Evolutionary conservation across 2,329 filamentous ascomycete species (phyloP).

Genomic region (Capronia americana): DNA sequence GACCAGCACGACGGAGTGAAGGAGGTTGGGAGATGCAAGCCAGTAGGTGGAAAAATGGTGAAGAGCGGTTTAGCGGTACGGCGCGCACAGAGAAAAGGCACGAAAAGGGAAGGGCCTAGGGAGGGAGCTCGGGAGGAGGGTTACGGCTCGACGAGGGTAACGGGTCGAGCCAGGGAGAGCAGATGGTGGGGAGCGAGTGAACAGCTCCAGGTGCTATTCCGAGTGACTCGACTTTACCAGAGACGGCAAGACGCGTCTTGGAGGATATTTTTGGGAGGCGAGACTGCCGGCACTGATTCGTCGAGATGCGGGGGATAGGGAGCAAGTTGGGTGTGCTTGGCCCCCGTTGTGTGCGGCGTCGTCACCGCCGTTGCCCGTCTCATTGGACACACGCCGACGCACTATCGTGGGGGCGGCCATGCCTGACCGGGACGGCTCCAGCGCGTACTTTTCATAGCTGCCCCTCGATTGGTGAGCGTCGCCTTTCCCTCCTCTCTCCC

Average conservation of each 20-base stretch:
- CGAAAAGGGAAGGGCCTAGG: conserved; percentile 27
- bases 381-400: conserved; percentile 14
- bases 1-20: conserved; percentile 8
- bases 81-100: conserved; percentile 22
- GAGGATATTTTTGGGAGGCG: conserved; percentile 34
- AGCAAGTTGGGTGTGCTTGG: conserved; percentile 19
- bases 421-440: conserved; percentile 27
- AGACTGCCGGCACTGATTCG: conserved; percentile 13
- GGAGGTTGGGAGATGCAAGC: conserved; percentile 24
- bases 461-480: conserved; percentile 24
- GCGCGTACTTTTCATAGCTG: conserved; percentile 37
- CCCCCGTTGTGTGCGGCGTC: conserved; percentile 1
- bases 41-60: conserved; percentile 19
- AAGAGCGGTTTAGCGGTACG: conserved; percentile 22
- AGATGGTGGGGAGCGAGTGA: conserved; percentile 24
- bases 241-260: conserved; percentile 14
- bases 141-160: conserved; percentile 28
- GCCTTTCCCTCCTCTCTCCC: conserved; percentile 1
- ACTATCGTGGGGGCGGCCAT: conserved; percentile 26
- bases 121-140: conserved; percentile 21
- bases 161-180: conserved; percentile 31
- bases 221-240: conserved; percentile 18
- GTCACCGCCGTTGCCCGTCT: conserved; percentile 10
- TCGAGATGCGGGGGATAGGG: conserved; percentile 18
- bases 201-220: conserved; percentile 34